Conservation (phyloP, 176 grass and related monocot species). For the Thinopyrum elongatum region DNA sequence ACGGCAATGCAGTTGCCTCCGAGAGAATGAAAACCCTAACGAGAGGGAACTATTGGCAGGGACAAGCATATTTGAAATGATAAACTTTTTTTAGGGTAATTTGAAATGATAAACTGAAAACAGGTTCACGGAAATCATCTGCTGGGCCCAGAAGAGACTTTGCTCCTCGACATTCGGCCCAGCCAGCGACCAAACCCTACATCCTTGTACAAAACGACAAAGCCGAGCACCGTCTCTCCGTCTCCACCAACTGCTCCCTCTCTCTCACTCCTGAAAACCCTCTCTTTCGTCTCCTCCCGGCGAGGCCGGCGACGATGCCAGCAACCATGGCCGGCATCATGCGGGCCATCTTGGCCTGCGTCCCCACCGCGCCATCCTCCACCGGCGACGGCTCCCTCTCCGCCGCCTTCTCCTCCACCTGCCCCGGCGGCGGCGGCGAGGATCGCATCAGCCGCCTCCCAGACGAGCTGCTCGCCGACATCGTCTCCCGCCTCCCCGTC, state of each 20-base stretch:
- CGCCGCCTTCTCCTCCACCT: neutral
- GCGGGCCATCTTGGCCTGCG: neutral
- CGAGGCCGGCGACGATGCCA: neutral
- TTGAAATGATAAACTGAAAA: neutral
- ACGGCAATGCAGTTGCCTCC: too few species aligned
- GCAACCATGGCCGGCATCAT: neutral
- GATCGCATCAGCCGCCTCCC: constrained; percentile 44
- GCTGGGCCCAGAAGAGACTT: neutral
- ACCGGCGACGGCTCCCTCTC: neutral
- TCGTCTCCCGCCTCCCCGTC: constrained; percentile 32
- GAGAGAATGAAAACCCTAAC: too few species aligned
- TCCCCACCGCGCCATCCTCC: neutral
- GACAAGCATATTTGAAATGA: neutral
- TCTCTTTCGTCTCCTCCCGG: neutral
- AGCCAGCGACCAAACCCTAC: neutral
- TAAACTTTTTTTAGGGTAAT: too few species aligned
- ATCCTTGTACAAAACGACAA: neutral
- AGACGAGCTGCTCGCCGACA: neutral
- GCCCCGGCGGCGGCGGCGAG: neutral
- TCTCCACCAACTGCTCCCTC: neutral
- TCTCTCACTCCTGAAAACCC: neutral
- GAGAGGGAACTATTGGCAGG: neutral
- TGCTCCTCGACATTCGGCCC: neutral
- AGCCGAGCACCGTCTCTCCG: neutral
- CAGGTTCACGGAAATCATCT: neutral